Percentiles rank a stretch among this genome's conserved stretches.
Conservation (phyloP, 2,329 filamentous ascomycete genomes). For the Fusarium beomiforme region DNA sequence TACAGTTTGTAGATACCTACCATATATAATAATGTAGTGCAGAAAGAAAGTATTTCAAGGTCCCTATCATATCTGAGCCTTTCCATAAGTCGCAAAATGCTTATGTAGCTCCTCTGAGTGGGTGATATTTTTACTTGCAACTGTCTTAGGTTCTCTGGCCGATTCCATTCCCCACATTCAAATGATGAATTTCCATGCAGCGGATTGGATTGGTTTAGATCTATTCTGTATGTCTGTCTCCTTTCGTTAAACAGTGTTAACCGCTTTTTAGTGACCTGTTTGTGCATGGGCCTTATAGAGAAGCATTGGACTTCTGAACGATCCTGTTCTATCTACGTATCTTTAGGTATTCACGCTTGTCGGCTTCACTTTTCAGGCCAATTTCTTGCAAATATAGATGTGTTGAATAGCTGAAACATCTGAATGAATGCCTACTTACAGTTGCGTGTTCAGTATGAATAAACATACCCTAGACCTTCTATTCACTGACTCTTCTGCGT, state of each 20-base stretch:
- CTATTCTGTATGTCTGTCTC: no score
- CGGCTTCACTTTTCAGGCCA: no score
- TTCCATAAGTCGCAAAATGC: no score
- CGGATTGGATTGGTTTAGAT: no score
- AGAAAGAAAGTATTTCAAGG: no score
- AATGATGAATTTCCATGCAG: neutral
- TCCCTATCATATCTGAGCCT: no score
- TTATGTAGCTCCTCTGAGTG: neutral
- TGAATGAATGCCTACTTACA: neutral
- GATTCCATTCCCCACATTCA: slow-evolving; percentile 7
- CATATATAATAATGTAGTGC: no score
- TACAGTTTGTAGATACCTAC: no score
- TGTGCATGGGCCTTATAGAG: neutral
- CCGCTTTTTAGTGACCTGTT: neutral
- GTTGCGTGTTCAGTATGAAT: neutral
- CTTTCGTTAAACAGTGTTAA: neutral
- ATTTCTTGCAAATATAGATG: no score
- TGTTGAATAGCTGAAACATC: neutral
- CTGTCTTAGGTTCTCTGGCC: neutral
- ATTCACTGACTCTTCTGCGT: neutral
- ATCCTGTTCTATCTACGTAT: no score
- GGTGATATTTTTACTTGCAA: neutral
- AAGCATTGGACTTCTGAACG: neutral
- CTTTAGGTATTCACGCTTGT: no score
- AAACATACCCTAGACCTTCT: neutral